phyloP scores from a whole-genome alignment of 208 protist genomes.

The Leishmania turanica region DNA sequence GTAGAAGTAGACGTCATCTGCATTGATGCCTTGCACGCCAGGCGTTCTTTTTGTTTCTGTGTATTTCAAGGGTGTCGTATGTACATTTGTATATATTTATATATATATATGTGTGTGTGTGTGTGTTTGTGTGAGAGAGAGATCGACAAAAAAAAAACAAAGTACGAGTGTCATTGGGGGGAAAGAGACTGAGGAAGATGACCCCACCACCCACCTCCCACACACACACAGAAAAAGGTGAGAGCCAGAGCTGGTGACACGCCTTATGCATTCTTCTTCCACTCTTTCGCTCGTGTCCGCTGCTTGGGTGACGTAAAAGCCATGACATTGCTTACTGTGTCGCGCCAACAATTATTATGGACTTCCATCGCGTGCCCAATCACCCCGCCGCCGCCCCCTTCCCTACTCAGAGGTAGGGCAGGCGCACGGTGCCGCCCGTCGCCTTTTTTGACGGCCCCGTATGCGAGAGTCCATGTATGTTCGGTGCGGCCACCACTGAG shows the following conservation, averaged over 20 bases:
- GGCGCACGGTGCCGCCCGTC: background rate
- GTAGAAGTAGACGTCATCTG: background rate
- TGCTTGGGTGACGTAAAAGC: background rate
- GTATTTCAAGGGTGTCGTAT: background rate
- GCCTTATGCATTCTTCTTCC: background rate
- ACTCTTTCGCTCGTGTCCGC: background rate
- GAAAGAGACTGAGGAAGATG: background rate
- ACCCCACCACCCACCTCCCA: no score
- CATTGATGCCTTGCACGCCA: background rate
- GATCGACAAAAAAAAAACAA: background rate
- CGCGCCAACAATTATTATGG: background rate
- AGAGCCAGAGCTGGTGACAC: background rate
- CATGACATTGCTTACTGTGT: background rate
- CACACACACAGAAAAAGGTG: background rate
- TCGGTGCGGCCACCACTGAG: background rate
- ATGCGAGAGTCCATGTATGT: background rate
- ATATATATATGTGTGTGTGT: no score
- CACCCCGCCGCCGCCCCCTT: no score
- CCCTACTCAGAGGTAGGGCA: constrained; percentile 1
- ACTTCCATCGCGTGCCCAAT: background rate
- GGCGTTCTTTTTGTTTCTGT: background rate
- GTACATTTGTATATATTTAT: background rate
- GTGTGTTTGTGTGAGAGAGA: background rate
- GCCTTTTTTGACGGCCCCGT: background rate
- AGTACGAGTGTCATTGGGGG: background rate